These are phyloP conservation scores for Aspergillus nidulans DNA, from an alignment of 495 filamentous ascomycete species.

Conservation along the genomic window DNA sequence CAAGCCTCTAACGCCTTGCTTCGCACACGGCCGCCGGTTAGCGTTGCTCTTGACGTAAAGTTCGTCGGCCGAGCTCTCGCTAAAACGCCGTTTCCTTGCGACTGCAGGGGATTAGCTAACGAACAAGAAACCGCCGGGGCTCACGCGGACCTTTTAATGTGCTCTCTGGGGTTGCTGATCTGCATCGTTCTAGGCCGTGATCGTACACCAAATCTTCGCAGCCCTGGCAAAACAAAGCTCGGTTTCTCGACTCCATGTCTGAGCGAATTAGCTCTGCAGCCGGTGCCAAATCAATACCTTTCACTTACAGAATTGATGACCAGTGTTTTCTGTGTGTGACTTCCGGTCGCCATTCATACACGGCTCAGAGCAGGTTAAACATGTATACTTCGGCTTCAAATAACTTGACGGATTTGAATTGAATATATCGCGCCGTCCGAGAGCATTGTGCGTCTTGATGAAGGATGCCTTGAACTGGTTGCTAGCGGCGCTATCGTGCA, in stretches of 20 bases:
- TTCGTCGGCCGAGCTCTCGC: conserved; percentile 34
- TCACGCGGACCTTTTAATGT: conserved; percentile 20
- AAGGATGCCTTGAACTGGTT: conserved; percentile 37
- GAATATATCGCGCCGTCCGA: conserved; percentile 26
- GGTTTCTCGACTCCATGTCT: conserved; percentile 81
- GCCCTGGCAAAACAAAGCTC: conserved; percentile 73
- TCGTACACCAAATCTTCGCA: conserved; percentile 88
- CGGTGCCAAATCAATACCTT: not conserved
- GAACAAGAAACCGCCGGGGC: not conserved
- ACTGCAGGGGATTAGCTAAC: conserved; percentile 11
- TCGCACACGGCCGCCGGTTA: conserved; percentile 39
- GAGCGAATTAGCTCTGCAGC: conserved; percentile 13
- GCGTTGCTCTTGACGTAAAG: conserved; percentile 42
- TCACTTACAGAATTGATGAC: conserved; percentile 41
- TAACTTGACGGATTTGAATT: conserved; percentile 21
- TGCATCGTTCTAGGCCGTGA: conserved; percentile 69
- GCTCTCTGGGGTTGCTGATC: conserved; percentile 28
- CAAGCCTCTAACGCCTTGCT: conserved; percentile 68
- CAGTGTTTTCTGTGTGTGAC: conserved; percentile 38
- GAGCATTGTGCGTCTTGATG: conserved; percentile 29
- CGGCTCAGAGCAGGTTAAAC: conserved; percentile 36
- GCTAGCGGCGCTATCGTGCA: conserved; percentile 25
- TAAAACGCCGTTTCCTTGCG: conserved; percentile 23
- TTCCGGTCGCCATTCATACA: conserved; percentile 32
- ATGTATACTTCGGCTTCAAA: conserved; percentile 41